Conservation (phyloP, 306 rosid species). For the Cucumis sativus region DNA sequence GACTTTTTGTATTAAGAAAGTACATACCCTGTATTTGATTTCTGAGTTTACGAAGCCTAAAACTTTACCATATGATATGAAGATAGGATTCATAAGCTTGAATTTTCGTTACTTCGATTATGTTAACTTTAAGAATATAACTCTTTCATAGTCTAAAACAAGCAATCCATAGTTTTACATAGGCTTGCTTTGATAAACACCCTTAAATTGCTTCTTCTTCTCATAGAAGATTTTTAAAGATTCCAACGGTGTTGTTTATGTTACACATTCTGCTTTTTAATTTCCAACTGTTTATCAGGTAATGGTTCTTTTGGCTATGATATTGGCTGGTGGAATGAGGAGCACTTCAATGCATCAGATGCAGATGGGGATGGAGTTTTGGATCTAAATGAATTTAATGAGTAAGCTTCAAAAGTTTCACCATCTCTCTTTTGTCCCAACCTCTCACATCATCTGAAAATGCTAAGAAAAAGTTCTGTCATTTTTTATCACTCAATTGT, state of each 20-base stretch:
- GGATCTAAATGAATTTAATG: conserved; percentile 68
- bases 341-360: conserved; percentile 90
- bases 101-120: not conserved
- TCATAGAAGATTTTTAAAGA: not conserved
- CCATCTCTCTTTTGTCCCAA: not conserved
- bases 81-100: not conserved
- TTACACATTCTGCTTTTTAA: conserved; percentile 8
- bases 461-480: not conserved
- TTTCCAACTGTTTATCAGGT: conserved; percentile 21
- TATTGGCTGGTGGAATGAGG: conserved; percentile 97
- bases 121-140: not conserved
- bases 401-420: conserved; percentile 36
- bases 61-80: not conserved
- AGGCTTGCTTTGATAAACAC: not conserved
- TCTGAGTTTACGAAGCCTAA: not conserved
- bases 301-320: conserved; percentile 65
- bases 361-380: conserved; percentile 64
- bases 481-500: conserved; percentile 1
- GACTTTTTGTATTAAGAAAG: not conserved
- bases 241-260: not conserved
- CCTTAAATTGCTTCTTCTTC: not conserved
- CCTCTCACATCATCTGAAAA: conserved; percentile 10
- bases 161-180: not conserved
- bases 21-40: not conserved
- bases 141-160: not conserved